phyloP scores from a whole-genome alignment of 1,284 basidiomycete genomes.

The Dichomitus squalens region DNA sequence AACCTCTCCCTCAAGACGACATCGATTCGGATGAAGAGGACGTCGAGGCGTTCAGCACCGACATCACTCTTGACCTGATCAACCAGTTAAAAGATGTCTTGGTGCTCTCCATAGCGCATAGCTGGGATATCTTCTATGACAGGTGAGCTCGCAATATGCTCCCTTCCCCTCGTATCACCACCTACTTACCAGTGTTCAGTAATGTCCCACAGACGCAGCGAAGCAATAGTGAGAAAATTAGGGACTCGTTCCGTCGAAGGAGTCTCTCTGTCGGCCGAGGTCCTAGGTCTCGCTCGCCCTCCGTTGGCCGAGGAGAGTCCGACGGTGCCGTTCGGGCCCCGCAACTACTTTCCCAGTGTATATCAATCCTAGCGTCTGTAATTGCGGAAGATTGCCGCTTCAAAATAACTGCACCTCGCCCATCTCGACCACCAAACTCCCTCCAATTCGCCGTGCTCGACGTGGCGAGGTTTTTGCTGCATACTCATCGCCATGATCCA shows the following conservation, averaged over 20 bases:
- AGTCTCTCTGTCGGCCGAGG: conserved; percentile 20
- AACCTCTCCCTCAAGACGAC: conserved; percentile 36
- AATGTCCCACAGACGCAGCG: conserved; percentile 16
- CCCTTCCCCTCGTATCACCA: neutral
- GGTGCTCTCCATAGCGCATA: conserved; percentile 52
- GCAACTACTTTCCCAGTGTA: conserved; percentile 58
- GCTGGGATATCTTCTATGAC: conserved; percentile 58
- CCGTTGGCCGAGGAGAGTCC: conserved; percentile 47
- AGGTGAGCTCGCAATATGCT: conserved; percentile 38
- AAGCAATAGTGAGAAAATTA: conserved; percentile 16
- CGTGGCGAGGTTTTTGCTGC: conserved; percentile 60
- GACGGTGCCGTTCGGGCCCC: conserved; percentile 39
- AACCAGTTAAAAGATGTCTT: conserved; percentile 62
- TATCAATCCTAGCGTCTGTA: conserved; percentile 63
- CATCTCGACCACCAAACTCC: conserved; percentile 63
- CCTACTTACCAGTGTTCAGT: neutral
- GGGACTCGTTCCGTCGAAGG: conserved; percentile 22
- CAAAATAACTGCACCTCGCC: conserved; percentile 54
- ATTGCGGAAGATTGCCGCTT: conserved; percentile 72
- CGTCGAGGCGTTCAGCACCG: conserved; percentile 52
- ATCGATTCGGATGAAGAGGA: conserved; percentile 54
- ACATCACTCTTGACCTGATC: conserved; percentile 63
- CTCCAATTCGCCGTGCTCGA: conserved; percentile 66
- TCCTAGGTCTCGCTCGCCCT: conserved; percentile 54
- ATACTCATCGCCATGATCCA: conserved; percentile 53